Evolutionary conservation across 495 filamentous ascomycete species (phyloP).

Genomic region (Aspergillus kassunensis): DNA sequence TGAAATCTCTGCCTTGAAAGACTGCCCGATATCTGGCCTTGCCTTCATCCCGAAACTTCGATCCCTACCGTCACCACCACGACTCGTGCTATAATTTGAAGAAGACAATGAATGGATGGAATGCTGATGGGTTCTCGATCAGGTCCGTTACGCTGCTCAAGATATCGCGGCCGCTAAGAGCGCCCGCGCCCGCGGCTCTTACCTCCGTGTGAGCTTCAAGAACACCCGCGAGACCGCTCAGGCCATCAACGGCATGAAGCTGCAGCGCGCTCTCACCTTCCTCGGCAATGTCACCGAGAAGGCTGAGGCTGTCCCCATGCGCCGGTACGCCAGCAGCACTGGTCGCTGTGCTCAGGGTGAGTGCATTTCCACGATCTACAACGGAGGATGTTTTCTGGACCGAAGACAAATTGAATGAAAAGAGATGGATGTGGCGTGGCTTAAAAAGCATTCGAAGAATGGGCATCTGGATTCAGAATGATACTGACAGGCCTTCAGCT

Average conservation of each 20-base stretch:
- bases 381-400: neutral
- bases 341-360: conserved; percentile 95
- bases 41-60: too few species aligned
- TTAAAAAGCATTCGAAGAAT: neutral
- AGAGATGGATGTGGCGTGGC: neutral
- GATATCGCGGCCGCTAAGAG: conserved; percentile 86
- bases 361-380: conserved; percentile 34
- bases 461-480: neutral
- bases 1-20: conserved; percentile 10
- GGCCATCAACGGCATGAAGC: conserved; percentile 98
- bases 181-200: conserved; percentile 93
- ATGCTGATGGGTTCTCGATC: conserved; percentile 29
- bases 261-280: conserved; percentile 87
- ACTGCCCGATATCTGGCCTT: too few species aligned
- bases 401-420: neutral
- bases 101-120: conserved; percentile 8
- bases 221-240: conserved; percentile 99
- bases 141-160: conserved; percentile 98
- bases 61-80: conserved; percentile 7
- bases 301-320: conserved; percentile 94
- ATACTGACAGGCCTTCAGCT: conserved; percentile 55
- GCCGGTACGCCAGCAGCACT: conserved; percentile 89
- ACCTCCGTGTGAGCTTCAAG: conserved; percentile 99
- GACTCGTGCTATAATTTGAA: conserved; percentile 6
- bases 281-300: conserved; percentile 95